Evolutionary conservation across 345 rosid species (phyloP).

Genomic region (Physaria fendleri): DNA sequence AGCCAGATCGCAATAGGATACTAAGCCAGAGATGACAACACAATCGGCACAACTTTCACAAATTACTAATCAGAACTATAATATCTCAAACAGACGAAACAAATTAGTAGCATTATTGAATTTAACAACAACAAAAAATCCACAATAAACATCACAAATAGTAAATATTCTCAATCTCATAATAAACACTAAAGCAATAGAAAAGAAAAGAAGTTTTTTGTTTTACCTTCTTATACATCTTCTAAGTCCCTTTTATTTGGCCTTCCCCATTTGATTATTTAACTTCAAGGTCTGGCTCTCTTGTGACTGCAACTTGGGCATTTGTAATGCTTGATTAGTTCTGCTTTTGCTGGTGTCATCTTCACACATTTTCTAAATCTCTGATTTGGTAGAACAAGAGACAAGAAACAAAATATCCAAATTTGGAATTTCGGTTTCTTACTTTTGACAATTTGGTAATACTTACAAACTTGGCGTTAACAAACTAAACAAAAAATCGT

Average conservation of each 20-base stretch:
- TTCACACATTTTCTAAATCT: slow-evolving; percentile 98
- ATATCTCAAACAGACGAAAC: slow-evolving; percentile 3
- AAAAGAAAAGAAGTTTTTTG: background rate
- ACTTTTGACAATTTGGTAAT: too few relatives aligned
- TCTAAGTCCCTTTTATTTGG: slow-evolving; percentile 14
- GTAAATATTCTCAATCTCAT: slow-evolving; percentile 8
- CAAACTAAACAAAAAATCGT: too few relatives aligned
- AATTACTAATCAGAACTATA: background rate
- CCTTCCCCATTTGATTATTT: background rate
- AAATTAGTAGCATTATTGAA: slow-evolving; percentile 18
- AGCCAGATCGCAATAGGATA: too few relatives aligned
- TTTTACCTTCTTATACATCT: slow-evolving; percentile 24
- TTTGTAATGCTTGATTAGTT: slow-evolving; percentile 97
- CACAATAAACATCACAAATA: slow-evolving; percentile 2
- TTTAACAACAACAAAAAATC: slow-evolving; percentile 11
- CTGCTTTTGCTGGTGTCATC: slow-evolving; percentile 99
- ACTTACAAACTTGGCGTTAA: too few relatives aligned
- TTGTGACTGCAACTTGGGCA: slow-evolving; percentile 95
- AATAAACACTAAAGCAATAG: slow-evolving; percentile 11
- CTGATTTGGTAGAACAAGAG: too few relatives aligned
- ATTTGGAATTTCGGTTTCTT: too few relatives aligned
- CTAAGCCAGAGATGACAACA: too few relatives aligned
- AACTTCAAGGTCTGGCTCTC: slow-evolving; percentile 72
- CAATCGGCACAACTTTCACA: background rate
- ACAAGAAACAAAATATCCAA: too few relatives aligned